Percentiles rank a stretch among this genome's conserved stretches.
Evolutionary conservation across 345 rosid species (phyloP).

Genomic region (Garcia nutans): DNA sequence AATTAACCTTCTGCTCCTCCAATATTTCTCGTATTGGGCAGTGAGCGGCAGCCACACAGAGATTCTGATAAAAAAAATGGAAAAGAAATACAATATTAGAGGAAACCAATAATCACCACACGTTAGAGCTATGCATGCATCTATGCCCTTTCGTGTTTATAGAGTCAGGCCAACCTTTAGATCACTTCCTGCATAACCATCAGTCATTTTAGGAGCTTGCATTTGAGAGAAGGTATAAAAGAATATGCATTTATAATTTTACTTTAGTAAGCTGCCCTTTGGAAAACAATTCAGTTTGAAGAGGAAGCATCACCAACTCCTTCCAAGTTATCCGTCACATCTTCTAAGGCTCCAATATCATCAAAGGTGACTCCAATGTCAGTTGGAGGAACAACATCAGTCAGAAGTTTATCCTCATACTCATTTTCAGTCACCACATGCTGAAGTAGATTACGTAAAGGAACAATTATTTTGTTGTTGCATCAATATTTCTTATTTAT

Average conservation of each 20-base stretch:
- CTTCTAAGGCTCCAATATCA: constrained; percentile 94
- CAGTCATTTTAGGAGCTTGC: constrained; percentile 81
- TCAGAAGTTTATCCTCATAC: constrained; percentile 93
- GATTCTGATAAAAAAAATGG: constrained; percentile 49
- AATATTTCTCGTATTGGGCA: constrained; percentile 92
- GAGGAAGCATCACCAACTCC: constrained; percentile 99
- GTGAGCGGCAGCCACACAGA: constrained; percentile 92
- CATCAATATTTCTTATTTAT: too few relatives aligned
- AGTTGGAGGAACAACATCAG: constrained; percentile 92
- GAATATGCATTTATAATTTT: constrained; percentile 8
- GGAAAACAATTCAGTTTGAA: constrained; percentile 90
- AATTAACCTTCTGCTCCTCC: constrained; percentile 90
- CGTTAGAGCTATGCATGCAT: too few relatives aligned
- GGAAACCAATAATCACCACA: background rate
- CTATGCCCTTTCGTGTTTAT: too few relatives aligned
- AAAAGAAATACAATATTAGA: background rate
- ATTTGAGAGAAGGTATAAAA: too few relatives aligned
- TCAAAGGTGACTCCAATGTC: constrained; percentile 96
- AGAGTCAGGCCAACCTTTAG: constrained; percentile 84
- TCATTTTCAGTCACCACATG: constrained; percentile 97
- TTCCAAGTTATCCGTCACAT: constrained; percentile 95
- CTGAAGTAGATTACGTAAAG: too few relatives aligned
- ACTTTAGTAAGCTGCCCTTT: constrained; percentile 99
- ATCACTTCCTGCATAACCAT: constrained; percentile 97
- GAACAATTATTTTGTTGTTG: too few relatives aligned